Evolutionary conservation across 2,329 filamentous ascomycete species (phyloP), one percentile per base, ranked within the genome.

Genomic region (Aspergillus vadensis): DNA sequence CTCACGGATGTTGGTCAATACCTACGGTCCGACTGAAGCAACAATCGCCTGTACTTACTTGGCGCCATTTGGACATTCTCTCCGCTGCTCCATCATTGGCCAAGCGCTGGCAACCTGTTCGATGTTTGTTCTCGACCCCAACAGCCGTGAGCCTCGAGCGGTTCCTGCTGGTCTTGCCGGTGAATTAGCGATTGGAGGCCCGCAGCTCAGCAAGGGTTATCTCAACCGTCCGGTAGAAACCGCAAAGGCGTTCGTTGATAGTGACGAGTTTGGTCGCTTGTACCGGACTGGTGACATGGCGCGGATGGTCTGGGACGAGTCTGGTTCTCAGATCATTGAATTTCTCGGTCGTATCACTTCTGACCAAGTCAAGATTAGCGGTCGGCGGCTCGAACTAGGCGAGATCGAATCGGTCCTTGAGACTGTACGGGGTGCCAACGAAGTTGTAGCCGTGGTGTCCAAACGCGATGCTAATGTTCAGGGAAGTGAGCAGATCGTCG

Each of bases 361-460:
- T 53, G 91, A 91, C 0, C 92, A 97, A 73, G 88, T 96, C 56
- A 97, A 97, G 74, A 81, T 97, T 3, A 85, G 91, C 57, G 92
- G 92, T 2, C 92, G 96, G 73, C 84, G 92, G 47, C 84, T 96
- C 49, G 90, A 94, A 70, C 83, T 95, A 3, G 90, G 90, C 0
- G 91, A 93, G 68, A 82, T 92, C 17, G 90, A 93, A 69, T 73
- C 72, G 56, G 69, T 68, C 1, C 61, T 72, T 30, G 61, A 68
- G 2, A 65, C 64, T 3, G 59, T 64, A 15, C 55, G 32, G 5
- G 66, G 64, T 7, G 59, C 70, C 19, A 65, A 59, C 1, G 69
- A 72, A 23, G 66, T 63, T 30, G 70, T 72, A 38, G 65, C 66
- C 1, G 58, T 71, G 5, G 65, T 71, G 3, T 62, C 62, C 2